These are phyloP conservation scores for Protomyces inouyei DNA, from an alignment of 1,139 yeast genomes.

Conservation along the genomic window DNA sequence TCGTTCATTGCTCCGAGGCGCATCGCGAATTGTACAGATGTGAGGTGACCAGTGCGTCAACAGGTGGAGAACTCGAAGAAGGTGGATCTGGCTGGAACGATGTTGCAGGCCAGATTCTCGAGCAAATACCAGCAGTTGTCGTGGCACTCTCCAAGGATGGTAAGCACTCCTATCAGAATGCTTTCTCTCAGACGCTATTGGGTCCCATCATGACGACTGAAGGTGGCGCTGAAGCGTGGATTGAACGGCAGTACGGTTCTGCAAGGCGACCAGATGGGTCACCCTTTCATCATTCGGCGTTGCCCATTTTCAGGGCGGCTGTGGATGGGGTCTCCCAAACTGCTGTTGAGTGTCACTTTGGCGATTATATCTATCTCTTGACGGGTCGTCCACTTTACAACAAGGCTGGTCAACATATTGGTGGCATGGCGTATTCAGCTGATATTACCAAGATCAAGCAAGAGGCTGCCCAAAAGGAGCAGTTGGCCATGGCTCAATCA, in stretches of 20 bases:
- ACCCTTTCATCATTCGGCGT: not conserved
- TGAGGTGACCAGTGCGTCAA: not conserved
- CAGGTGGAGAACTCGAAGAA: not conserved
- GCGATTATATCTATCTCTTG: conserved; percentile 7
- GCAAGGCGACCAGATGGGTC: conserved; percentile 14
- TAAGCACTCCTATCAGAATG: conserved; percentile 16
- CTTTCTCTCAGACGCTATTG: conserved; percentile 5
- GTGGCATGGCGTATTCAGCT: conserved; percentile 9
- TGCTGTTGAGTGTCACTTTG: conserved; percentile 14
- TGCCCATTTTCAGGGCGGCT: conserved; percentile 14
- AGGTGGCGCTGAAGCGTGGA: conserved; percentile 8
- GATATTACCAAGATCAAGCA: conserved; percentile 17
- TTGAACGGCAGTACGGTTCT: conserved; percentile 7
- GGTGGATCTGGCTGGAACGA: conserved; percentile 1
- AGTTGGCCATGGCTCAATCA: conserved; percentile 8
- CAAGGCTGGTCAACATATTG: conserved; percentile 2
- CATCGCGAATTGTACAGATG: not conserved
- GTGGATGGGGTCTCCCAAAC: not conserved
- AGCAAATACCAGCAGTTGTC: conserved; percentile 14
- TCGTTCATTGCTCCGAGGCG: not conserved
- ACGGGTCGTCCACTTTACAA: conserved; percentile 25
- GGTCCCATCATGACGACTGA: conserved; percentile 14
- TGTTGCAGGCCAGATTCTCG: conserved; percentile 7
- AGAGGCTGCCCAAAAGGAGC: conserved; percentile 20
- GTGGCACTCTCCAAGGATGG: conserved; percentile 22